Evolutionary conservation across 2,329 filamentous ascomycete species (phyloP), one percentile per base, ranked within the genome.

Genomic region (Cyphellophora attinorum): DNA sequence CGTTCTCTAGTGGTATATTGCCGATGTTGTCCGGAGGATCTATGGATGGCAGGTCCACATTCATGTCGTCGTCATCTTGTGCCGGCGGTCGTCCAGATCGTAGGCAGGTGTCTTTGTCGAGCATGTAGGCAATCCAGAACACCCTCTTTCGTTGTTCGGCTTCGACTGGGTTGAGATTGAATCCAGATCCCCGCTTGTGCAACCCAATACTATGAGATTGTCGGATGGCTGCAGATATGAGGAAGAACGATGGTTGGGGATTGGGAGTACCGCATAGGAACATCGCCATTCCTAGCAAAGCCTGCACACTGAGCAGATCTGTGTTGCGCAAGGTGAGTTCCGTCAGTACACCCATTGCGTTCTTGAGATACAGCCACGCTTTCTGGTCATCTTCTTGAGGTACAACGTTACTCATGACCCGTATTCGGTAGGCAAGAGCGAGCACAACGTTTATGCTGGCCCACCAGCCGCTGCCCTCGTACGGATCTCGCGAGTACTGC

Each of bases 241-340:
- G 72, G 50, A 94, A 80, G 55, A 93, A 95, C 2, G 85, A 83
- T 2, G 91, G 89, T 50, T 98, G 91, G 0, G 89, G 91, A 51
- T 96, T 98, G 0, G 91, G 89, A 1, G 91, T 96, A 43, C 91
- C 91, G 56, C 95, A 85, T 60, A 98, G 72, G 62, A 96, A 98
- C 11, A 95, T 67, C 2, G 86, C 74, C 81, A 96, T 94, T 40
- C 88, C 91, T 16, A 96, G 66, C 30, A 98, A 67, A 11, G 88
- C 91, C 59, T 98, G 91, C 2, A 98, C 88, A 51, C 88, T 95
- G 25, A 96, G 66, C 13, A 98, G 68, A 60, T 98, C 91, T 5
- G 88, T 94, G 54, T 95, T 96, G 28, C 88, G 81, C 81, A 98
- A 89, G 1, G 86, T 88, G 38, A 98, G 65, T 58, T 98, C 91